Conservation (phyloP, 2,329 filamentous ascomycete genomes). For the Aspergillus sp. region DNA sequence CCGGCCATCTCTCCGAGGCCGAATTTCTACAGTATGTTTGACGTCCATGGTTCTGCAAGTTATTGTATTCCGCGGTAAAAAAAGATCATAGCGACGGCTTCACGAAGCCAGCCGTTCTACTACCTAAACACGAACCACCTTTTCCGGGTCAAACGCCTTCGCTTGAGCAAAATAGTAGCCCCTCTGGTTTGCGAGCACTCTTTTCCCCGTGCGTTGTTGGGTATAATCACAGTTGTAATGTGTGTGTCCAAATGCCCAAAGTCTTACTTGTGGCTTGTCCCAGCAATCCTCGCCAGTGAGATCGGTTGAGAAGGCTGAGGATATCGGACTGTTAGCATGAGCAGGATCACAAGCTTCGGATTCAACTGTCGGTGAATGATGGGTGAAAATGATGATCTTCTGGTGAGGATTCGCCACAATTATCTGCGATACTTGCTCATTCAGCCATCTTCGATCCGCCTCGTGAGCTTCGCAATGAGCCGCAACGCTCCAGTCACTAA, state of each 20-base stretch:
- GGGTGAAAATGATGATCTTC: slow-evolving; percentile 41
- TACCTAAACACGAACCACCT: slow-evolving; percentile 21
- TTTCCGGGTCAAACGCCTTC: slow-evolving; percentile 34
- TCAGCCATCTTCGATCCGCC: slow-evolving; percentile 40
- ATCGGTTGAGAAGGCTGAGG: slow-evolving; percentile 46
- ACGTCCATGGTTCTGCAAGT: too few species aligned
- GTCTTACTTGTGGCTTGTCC: slow-evolving; percentile 35
- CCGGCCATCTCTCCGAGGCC: neutral
- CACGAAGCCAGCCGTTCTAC: too few species aligned
- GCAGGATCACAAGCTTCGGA: slow-evolving; percentile 28
- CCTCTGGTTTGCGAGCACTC: slow-evolving; percentile 43
- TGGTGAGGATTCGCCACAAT: slow-evolving; percentile 29
- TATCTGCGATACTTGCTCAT: slow-evolving; percentile 36
- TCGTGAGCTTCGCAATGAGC: slow-evolving; percentile 32
- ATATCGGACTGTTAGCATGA: slow-evolving; percentile 33
- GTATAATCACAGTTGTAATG: slow-evolving; percentile 47
- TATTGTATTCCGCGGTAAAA: too few species aligned
- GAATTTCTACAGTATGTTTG: too few species aligned
- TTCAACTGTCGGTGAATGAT: slow-evolving; percentile 37
- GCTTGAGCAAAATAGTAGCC: slow-evolving; percentile 44
- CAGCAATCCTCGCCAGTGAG: slow-evolving; percentile 41
- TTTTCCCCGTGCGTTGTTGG: slow-evolving; percentile 30
- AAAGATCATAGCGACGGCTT: too few species aligned
- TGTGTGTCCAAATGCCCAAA: slow-evolving; percentile 53
- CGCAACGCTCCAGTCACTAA: slow-evolving; percentile 36